A percentile compares a stretch with the other conserved stretches of the same genome.
phyloP scores from a whole-genome alignment of 148 eudicot genomes.

The Rhododendron kiyosumense region DNA sequence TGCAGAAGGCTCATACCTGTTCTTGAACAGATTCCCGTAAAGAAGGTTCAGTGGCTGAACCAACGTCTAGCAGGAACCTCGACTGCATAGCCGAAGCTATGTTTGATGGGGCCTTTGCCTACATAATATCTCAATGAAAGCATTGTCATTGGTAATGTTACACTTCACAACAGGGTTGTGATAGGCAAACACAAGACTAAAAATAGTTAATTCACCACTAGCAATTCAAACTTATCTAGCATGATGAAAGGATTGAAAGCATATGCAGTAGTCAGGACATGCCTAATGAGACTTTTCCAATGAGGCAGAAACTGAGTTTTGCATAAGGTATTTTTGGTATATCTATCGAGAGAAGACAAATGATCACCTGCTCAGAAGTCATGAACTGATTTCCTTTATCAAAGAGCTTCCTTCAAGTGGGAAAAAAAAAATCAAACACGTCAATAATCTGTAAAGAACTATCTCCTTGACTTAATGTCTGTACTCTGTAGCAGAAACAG shows the following conservation, averaged over 20 bases:
- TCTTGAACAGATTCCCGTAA: slow-evolving; percentile 21
- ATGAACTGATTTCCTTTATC: slow-evolving; percentile 25
- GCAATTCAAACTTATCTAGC: background rate
- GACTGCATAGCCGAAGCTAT: slow-evolving; percentile 11
- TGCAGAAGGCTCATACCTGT: slow-evolving; percentile 18
- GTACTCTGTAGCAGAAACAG: background rate
- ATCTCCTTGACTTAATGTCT: background rate
- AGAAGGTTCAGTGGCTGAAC: slow-evolving; percentile 15
- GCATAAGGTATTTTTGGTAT: background rate
- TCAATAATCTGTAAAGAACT: slow-evolving; percentile 5
- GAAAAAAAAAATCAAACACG: slow-evolving; percentile 2
- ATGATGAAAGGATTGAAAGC: background rate
- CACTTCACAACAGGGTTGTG: background rate
- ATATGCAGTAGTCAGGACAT: background rate
- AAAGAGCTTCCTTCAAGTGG: slow-evolving; percentile 47
- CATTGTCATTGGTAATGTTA: slow-evolving; percentile 2
- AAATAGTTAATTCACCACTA: background rate
- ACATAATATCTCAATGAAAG: slow-evolving; percentile 8
- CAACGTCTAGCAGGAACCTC: slow-evolving; percentile 11
- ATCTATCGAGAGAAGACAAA: background rate
- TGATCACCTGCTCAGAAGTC: slow-evolving; percentile 34
- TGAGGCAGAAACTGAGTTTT: background rate
- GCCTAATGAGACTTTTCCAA: background rate
- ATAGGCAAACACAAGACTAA: background rate
- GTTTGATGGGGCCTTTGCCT: slow-evolving; percentile 9